A percentile compares a stretch with the other conserved stretches of the same genome.
Conservation (phyloP, 2,329 filamentous ascomycete species). For the Beauveria scarabaeidicola region DNA sequence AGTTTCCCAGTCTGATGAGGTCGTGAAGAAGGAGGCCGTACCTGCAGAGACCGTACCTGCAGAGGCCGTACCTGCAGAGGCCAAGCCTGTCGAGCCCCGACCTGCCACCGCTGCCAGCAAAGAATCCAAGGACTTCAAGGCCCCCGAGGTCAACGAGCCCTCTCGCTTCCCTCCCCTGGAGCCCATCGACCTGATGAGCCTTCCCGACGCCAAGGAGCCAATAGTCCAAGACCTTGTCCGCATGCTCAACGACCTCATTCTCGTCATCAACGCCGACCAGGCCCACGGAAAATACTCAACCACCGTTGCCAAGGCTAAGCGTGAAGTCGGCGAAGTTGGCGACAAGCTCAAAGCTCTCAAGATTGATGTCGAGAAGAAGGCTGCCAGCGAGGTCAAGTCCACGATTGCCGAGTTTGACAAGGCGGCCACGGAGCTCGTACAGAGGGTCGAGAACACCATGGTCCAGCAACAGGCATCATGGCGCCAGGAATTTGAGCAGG, state of each 20-base stretch:
- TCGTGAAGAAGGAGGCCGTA: constrained; percentile 20
- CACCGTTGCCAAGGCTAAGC: constrained; percentile 78
- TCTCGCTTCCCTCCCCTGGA: constrained; percentile 55
- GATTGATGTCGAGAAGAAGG: constrained; percentile 57
- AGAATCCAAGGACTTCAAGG: constrained; percentile 33
- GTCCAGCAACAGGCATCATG: constrained; percentile 70
- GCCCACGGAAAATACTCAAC: constrained; percentile 68
- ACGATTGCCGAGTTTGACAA: constrained; percentile 72
- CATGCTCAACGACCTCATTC: constrained; percentile 93
- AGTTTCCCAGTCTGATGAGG: constrained; percentile 20
- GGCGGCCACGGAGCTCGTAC: constrained; percentile 78
- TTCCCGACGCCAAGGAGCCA: constrained; percentile 71
- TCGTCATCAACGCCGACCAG: constrained; percentile 81
- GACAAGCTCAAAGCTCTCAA: constrained; percentile 69
- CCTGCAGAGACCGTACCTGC: constrained; percentile 22
- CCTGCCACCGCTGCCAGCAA: constrained; percentile 20
- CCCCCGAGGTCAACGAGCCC: constrained; percentile 57
- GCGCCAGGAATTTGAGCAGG: constrained; percentile 77
- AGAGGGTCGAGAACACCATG: constrained; percentile 79
- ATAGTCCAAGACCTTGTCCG: constrained; percentile 89
- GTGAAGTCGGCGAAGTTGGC: constrained; percentile 69
- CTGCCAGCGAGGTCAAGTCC: constrained; percentile 66
- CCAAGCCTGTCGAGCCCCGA: constrained; percentile 16
- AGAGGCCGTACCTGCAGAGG: constrained; percentile 19
- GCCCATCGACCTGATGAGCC: constrained; percentile 68